A percentile compares a stretch with the other conserved stretches of the same genome.
These are phyloP conservation scores for Eremochloa ophiuroides DNA, from an alignment of 176 grass and related monocot genomes.

Conservation along the genomic window DNA sequence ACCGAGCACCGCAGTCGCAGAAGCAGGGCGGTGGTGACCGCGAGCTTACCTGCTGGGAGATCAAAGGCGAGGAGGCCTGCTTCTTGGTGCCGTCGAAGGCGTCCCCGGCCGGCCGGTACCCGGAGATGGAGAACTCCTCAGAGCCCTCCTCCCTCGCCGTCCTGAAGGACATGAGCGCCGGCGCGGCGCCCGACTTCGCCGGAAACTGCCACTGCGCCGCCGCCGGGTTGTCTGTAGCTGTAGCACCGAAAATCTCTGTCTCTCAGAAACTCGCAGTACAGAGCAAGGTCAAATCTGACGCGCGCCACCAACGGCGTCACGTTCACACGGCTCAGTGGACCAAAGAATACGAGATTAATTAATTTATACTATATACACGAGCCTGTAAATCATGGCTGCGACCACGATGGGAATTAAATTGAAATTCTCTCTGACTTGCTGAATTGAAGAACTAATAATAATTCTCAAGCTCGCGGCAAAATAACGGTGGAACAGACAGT, in stretches of 20 bases:
- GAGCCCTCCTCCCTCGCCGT: constrained; percentile 29
- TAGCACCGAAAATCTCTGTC: neutral
- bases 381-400: neutral
- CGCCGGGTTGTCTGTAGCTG: constrained; percentile 49
- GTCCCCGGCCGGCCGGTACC: constrained; percentile 37
- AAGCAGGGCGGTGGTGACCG: neutral
- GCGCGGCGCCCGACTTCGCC: constrained; percentile 21
- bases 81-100: constrained; percentile 26
- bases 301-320: neutral
- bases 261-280: neutral
- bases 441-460: neutral
- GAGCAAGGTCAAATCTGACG: constrained; percentile 2
- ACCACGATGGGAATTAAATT: neutral
- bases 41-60: constrained; percentile 37
- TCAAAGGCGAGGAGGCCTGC: constrained; percentile 7
- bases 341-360: neutral
- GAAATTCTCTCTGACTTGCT: neutral
- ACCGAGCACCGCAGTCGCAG: neutral
- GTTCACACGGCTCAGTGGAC: neutral
- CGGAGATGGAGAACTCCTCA: constrained; percentile 53
- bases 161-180: constrained; percentile 57
- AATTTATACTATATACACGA: neutral
- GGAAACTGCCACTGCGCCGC: constrained; percentile 55
- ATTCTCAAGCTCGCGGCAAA: neutral
- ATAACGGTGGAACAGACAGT: neutral